phyloP scores from a whole-genome alignment of 164 flowering plant species.

The Cinnamomum chago region DNA sequence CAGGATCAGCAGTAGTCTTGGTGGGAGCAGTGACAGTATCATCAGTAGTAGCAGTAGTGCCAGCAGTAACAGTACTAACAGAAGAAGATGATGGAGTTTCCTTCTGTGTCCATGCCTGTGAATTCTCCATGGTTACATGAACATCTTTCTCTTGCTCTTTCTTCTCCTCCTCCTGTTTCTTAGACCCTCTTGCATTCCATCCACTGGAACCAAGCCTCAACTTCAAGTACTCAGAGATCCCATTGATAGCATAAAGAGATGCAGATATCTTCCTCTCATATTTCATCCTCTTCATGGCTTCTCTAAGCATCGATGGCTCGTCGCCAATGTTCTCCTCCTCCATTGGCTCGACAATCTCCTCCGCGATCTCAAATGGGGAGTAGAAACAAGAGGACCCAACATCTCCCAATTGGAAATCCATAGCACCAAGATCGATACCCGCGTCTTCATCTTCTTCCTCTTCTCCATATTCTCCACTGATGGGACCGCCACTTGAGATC shows the following conservation, averaged over 20 bases:
- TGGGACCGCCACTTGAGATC: background rate
- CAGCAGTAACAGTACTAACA: background rate
- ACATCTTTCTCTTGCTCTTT: slow-evolving; percentile 7
- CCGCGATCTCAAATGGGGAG: slow-evolving; percentile 38
- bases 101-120: slow-evolving; percentile 1
- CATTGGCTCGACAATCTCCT: slow-evolving; percentile 31
- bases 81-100: slow-evolving; percentile 12
- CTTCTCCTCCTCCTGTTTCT: slow-evolving; percentile 5
- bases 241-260: slow-evolving; percentile 63
- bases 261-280: slow-evolving; percentile 70
- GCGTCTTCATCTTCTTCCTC: slow-evolving; percentile 10
- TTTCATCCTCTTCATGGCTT: slow-evolving; percentile 48
- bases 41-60: background rate
- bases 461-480: background rate
- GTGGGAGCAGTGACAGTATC: background rate
- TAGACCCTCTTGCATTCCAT: slow-evolving; percentile 1
- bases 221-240: slow-evolving; percentile 58
- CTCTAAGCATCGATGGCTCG: slow-evolving; percentile 29
- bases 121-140: slow-evolving; percentile 3
- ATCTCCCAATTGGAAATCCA: slow-evolving; percentile 38
- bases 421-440: slow-evolving; percentile 16
- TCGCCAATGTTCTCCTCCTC: slow-evolving; percentile 25
- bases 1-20: background rate
- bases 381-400: slow-evolving; percentile 17
- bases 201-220: slow-evolving; percentile 21